These are phyloP conservation scores for Blastomyces percursus DNA, from an alignment of 2,329 filamentous ascomycete species.

Conservation along the genomic window DNA sequence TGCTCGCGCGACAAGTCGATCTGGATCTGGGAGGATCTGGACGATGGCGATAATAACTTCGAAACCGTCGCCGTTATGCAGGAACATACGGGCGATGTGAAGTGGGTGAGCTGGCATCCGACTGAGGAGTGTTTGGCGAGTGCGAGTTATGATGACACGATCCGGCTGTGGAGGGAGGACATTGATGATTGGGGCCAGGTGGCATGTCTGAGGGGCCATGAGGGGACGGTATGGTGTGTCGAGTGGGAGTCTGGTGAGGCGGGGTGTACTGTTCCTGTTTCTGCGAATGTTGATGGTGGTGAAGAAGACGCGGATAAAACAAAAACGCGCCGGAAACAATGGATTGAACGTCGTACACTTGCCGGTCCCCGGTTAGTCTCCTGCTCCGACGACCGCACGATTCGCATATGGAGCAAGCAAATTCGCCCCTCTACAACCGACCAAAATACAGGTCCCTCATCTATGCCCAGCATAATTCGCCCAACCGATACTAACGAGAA, in stretches of 20 bases:
- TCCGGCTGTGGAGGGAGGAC: constrained; percentile 82
- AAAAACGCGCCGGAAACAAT: constrained; percentile 16
- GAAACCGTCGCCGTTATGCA: constrained; percentile 91
- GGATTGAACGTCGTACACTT: constrained; percentile 22
- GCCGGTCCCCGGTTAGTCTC: constrained; percentile 55
- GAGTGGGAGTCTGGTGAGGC: constrained; percentile 46
- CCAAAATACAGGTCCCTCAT: constrained; percentile 24
- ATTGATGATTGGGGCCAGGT: constrained; percentile 91
- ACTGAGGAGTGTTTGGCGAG: constrained; percentile 70
- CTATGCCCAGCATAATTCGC: constrained; percentile 81
- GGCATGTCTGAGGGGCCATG: constrained; percentile 66
- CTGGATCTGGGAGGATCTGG: constrained; percentile 96
- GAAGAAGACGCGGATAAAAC: constrained; percentile 24
- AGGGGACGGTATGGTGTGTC: constrained; percentile 80
- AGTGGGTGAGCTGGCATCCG: constrained; percentile 86
- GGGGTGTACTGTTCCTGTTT: neutral
- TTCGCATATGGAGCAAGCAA: constrained; percentile 66
- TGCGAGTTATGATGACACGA: constrained; percentile 88
- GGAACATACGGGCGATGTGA: constrained; percentile 93
- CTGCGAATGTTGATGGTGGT: constrained; percentile 18
- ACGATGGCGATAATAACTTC: constrained; percentile 80
- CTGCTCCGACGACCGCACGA: constrained; percentile 72
- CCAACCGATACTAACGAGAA: constrained; percentile 60
- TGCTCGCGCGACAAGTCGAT: constrained; percentile 88
- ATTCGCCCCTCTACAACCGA: constrained; percentile 32